Base-by-base conservation (phyloP, 2,329 filamentous ascomycete species). In the Simplicillium sp. region DNA sequence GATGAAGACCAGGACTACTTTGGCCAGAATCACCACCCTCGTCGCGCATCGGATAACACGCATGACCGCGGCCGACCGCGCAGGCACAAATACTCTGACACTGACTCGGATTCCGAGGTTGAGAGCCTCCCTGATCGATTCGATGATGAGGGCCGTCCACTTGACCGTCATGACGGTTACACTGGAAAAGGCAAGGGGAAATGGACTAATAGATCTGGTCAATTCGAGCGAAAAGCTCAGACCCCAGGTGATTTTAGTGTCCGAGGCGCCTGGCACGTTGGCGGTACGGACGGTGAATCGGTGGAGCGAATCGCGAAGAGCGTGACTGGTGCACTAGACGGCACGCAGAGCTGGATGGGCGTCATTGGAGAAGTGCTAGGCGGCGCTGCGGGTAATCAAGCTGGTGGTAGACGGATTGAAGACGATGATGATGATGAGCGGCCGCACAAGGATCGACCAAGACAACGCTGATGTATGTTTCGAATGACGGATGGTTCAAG, bases 101-200 rank as follows among this genome's bases (percentile, higher is more conserved):
- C 51, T 1, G 55, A 55, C 14, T 56, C 56, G 1, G 60, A 64
- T 14, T 56, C 61, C 3, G 56, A 64, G 1, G 53, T 72, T 1
- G 69, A 73, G 46, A 46, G 58, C 3, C 51, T 74, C 0, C 70
- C 70, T 0, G 65, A 67, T 39, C 63, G 70, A 1, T 74, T 74
- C 38, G 68, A 74, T 44, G 41, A 50, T 1, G 48, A 64, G 2
- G 70, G 71, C 2, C 58, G 54, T 11, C 67, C 62, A 1, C 48
- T 74, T 1, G 56, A 62, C 36, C 48, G 47, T 7, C 47, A 45
- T 5, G 44, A 46, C 7, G 32, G 20, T 6, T 25, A 6, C 20
- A 6, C 20, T 25, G 20, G 6, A 3, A 43, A 39, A 7, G 43
- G 41, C 6, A 42, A 39, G 50, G 45, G 52, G 3, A 25, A 25